Evolutionary conservation across 2,329 filamentous ascomycete genomes (phyloP).

Genomic region (Cladosporium sp.): DNA sequence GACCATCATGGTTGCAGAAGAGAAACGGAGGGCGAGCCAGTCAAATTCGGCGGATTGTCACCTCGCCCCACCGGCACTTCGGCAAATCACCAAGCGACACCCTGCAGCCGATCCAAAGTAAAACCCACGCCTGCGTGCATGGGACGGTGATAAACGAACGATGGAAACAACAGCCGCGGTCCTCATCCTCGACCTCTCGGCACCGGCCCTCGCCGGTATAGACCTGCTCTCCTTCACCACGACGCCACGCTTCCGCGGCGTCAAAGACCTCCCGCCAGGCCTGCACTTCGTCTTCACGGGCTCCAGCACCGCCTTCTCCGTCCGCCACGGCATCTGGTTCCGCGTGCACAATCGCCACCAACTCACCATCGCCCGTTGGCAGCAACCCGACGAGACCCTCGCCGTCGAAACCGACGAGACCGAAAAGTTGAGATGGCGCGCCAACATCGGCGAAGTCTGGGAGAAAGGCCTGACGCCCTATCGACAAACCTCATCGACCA

Average conservation of each 20-base stretch:
- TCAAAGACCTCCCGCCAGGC: constrained; percentile 53
- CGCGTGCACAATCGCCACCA: constrained; percentile 24
- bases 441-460: constrained; percentile 53
- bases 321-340: constrained; percentile 59
- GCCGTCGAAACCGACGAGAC: constrained; percentile 36
- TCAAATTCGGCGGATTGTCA: constrained; percentile 7
- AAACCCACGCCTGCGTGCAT: neutral
- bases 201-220: constrained; percentile 47
- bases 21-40: no score
- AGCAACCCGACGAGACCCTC: constrained; percentile 41
- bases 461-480: constrained; percentile 46
- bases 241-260: constrained; percentile 54
- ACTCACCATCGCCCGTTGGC: constrained; percentile 54
- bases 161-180: constrained; percentile 20
- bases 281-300: constrained; percentile 58
- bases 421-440: constrained; percentile 44
- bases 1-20: no score
- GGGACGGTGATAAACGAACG: neutral
- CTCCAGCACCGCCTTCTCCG: constrained; percentile 51
- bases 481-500: constrained; percentile 33
- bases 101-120: neutral
- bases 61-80: neutral
- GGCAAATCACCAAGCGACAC: neutral
- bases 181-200: constrained; percentile 40
- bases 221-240: constrained; percentile 56